Conservation (phyloP, 1,139 yeast genomes). For the Sugiyamaella neomexicana region DNA sequence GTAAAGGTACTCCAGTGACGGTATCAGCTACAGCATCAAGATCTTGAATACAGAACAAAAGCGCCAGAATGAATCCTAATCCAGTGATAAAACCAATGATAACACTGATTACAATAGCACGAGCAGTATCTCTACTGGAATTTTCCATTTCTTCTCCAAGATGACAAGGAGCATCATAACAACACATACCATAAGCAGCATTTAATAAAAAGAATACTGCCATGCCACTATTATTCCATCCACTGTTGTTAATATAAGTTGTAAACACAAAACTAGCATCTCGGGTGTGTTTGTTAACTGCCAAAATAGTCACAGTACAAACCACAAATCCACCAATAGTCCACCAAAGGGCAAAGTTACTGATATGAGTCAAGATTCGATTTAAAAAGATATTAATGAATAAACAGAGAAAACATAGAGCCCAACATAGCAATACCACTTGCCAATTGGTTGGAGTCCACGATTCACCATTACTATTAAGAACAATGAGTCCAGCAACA, state of each 20-base stretch:
- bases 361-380: slow-evolving; percentile 32
- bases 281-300: slow-evolving; percentile 39
- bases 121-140: slow-evolving; percentile 55
- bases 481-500: slow-evolving; percentile 30
- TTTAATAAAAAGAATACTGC: slow-evolving; percentile 59
- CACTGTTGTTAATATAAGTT: slow-evolving; percentile 53
- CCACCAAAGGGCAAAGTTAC: slow-evolving; percentile 36
- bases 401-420: slow-evolving; percentile 39
- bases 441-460: slow-evolving; percentile 49
- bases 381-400: slow-evolving; percentile 20
- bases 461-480: slow-evolving; percentile 22
- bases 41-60: slow-evolving; percentile 58
- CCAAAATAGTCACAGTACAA: slow-evolving; percentile 30
- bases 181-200: slow-evolving; percentile 62
- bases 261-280: slow-evolving; percentile 52
- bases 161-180: slow-evolving; percentile 62
- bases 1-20: slow-evolving; percentile 56
- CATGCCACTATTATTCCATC: slow-evolving; percentile 55
- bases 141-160: slow-evolving; percentile 58
- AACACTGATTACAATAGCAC: slow-evolving; percentile 57
- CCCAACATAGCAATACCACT: slow-evolving; percentile 51
- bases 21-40: slow-evolving; percentile 48
- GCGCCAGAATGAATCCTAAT: slow-evolving; percentile 53
- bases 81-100: slow-evolving; percentile 58
- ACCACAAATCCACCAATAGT: slow-evolving; percentile 30